Percentiles rank a stretch among this genome's conserved stretches.
These are phyloP conservation scores for Metarhizium brunneum DNA, from an alignment of 2,329 filamentous ascomycete species.

Conservation along the genomic window DNA sequence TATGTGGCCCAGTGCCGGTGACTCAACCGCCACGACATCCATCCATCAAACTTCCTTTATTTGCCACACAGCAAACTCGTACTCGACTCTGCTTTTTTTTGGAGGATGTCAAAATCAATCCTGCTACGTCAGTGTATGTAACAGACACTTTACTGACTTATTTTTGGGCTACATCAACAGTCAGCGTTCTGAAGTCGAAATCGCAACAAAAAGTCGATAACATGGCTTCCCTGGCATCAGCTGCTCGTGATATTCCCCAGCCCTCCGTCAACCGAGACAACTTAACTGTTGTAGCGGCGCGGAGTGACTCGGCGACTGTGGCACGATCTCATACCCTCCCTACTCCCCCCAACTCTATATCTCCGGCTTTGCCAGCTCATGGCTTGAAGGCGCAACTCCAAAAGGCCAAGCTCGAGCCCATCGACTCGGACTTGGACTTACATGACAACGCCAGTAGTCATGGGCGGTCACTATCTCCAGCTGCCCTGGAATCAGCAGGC, in stretches of 20 bases:
- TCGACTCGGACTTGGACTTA: slow-evolving; percentile 84
- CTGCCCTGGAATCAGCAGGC: slow-evolving; percentile 59
- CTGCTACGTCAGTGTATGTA: neutral
- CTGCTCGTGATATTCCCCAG: slow-evolving; percentile 59
- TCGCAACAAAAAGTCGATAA: slow-evolving; percentile 24
- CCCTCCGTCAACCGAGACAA: slow-evolving; percentile 55
- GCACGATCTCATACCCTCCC: slow-evolving; percentile 59
- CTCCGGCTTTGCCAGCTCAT: slow-evolving; percentile 75
- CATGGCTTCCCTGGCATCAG: slow-evolving; percentile 58
- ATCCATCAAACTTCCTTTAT: neutral
- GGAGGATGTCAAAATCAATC: neutral
- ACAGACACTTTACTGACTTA: neutral
- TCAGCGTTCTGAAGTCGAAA: slow-evolving; percentile 35
- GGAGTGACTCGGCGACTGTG: slow-evolving; percentile 51
- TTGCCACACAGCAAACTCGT: neutral
- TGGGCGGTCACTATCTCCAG: slow-evolving; percentile 33
- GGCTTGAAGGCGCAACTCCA: slow-evolving; percentile 62
- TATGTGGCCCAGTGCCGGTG: slow-evolving; percentile 3
- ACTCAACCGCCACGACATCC: slow-evolving; percentile 9
- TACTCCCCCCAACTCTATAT: slow-evolving; percentile 93
- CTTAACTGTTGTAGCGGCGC: slow-evolving; percentile 64
- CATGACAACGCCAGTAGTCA: slow-evolving; percentile 43
- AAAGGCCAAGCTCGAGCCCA: slow-evolving; percentile 49
- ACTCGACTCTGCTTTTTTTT: neutral
- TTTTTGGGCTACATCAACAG: slow-evolving; percentile 15